phyloP scores from a whole-genome alignment of 495 filamentous ascomycete genomes.

The Aspergillus nanangensis region DNA sequence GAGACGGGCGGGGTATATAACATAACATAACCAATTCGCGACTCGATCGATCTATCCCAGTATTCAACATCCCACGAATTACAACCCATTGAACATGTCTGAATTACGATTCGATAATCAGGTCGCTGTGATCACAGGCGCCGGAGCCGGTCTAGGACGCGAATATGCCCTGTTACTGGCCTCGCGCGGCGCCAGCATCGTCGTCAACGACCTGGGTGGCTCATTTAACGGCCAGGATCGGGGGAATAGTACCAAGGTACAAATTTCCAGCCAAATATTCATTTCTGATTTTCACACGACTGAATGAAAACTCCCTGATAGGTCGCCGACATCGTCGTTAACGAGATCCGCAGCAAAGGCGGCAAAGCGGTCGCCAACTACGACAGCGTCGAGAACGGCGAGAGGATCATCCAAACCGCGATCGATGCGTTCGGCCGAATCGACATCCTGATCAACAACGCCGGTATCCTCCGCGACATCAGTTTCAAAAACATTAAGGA shows the following conservation, averaged over 20 bases:
- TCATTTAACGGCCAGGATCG: neutral
- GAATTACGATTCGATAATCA: neutral
- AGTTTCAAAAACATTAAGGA: constrained; percentile 99
- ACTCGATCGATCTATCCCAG: no score
- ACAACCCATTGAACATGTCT: neutral
- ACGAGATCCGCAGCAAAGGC: neutral
- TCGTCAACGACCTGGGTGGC: neutral
- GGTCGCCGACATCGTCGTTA: neutral
- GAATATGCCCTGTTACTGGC: neutral
- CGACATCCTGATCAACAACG: constrained; percentile 96
- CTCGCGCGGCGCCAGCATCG: neutral
- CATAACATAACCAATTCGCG: no score
- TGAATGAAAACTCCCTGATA: neutral
- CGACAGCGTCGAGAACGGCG: neutral
- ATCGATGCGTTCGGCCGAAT: constrained; percentile 89
- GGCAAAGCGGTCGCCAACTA: neutral
- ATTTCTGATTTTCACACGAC: neutral
- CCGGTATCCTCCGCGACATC: constrained; percentile 92
- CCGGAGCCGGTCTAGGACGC: no score
- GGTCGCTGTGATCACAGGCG: neutral
- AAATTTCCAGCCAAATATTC: neutral
- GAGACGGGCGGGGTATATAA: no score
- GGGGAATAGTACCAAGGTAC: neutral
- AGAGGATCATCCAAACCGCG: constrained; percentile 88
- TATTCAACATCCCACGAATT: no score